These are phyloP conservation scores for Cryptococcus sp. DNA, from an alignment of 1,284 basidiomycete genomes.

Conservation along the genomic window DNA sequence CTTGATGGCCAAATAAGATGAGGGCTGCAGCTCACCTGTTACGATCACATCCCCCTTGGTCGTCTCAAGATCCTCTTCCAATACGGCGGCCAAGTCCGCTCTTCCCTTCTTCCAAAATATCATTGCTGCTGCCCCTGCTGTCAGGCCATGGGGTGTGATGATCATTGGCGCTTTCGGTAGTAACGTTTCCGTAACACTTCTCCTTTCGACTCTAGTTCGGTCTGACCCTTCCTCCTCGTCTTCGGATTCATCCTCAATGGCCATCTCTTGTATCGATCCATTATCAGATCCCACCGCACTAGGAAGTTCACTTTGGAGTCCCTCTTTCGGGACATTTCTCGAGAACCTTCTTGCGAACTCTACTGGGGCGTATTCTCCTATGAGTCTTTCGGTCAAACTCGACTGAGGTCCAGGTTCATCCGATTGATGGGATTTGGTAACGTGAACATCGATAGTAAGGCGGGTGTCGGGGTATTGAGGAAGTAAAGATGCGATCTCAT, in stretches of 20 bases:
- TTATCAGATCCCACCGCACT: conserved; percentile 2
- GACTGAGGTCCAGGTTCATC: conserved; percentile 1
- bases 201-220: not conserved
- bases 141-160: not conserved
- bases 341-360: conserved; percentile 1
- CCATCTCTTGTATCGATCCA: not conserved
- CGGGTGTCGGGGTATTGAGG: not conserved
- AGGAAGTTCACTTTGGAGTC: not conserved
- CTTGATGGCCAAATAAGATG: not conserved
- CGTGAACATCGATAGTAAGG: conserved; percentile 2
- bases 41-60: conserved; percentile 9
- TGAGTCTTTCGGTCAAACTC: not conserved
- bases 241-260: conserved; percentile 1
- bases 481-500: not conserved
- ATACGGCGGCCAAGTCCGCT: conserved; percentile 1
- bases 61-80: conserved; percentile 2
- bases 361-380: conserved; percentile 1
- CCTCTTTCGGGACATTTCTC: not conserved
- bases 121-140: not conserved
- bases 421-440: conserved; percentile 1
- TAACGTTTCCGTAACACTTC: not conserved
- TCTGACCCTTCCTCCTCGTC: not conserved
- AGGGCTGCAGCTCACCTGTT: conserved; percentile 6
- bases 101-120: conserved; percentile 5
- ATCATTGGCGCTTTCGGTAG: not conserved